A percentile compares a stretch with the other conserved stretches of the same genome.
Evolutionary conservation across 108 stramenopile species (phyloP).

Genomic region (Cylindrotheca closterium): DNA sequence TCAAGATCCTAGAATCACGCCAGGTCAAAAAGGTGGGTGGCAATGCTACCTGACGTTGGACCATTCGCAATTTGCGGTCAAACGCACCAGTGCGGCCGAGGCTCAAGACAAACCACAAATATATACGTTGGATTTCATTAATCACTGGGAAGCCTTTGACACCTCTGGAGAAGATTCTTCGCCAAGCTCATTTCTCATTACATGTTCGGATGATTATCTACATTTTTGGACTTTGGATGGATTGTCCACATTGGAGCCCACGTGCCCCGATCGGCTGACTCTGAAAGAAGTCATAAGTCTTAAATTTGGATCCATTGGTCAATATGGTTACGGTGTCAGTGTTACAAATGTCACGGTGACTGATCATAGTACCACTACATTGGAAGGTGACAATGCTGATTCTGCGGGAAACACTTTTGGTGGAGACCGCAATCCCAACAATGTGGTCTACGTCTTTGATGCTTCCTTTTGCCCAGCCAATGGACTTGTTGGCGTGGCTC

Average conservation of each 20-base stretch:
- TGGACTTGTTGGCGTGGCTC: slow-evolving; percentile 71
- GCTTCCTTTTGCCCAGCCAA: slow-evolving; percentile 64
- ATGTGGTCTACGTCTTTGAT: slow-evolving; percentile 78
- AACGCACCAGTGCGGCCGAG: too few relatives aligned
- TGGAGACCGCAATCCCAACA: slow-evolving; percentile 78
- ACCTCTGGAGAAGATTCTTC: slow-evolving; percentile 1
- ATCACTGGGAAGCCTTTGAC: slow-evolving; percentile 51
- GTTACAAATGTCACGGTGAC: slow-evolving; percentile 36
- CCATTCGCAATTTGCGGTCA: slow-evolving; percentile 51
- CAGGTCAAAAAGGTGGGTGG: slow-evolving; percentile 18
- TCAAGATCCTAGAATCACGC: slow-evolving; percentile 18
- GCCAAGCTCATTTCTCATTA: slow-evolving; percentile 56
- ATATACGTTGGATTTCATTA: slow-evolving; percentile 80
- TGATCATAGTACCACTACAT: slow-evolving; percentile 34
- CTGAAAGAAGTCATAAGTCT: slow-evolving; percentile 58
- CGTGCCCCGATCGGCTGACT: slow-evolving; percentile 13
- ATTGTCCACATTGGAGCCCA: slow-evolving; percentile 1
- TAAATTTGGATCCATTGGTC: slow-evolving; percentile 36
- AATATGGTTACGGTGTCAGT: slow-evolving; percentile 48
- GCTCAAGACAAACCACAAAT: slow-evolving; percentile 73
- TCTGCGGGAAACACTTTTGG: slow-evolving; percentile 50
- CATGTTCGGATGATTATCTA: slow-evolving; percentile 76
- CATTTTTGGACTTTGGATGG: slow-evolving; percentile 64
- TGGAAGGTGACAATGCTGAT: slow-evolving; percentile 11
- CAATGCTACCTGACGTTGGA: slow-evolving; percentile 27